These are phyloP conservation scores for Aspergillus pseudonomiae DNA, from an alignment of 2,329 filamentous ascomycete species.

Conservation along the genomic window DNA sequence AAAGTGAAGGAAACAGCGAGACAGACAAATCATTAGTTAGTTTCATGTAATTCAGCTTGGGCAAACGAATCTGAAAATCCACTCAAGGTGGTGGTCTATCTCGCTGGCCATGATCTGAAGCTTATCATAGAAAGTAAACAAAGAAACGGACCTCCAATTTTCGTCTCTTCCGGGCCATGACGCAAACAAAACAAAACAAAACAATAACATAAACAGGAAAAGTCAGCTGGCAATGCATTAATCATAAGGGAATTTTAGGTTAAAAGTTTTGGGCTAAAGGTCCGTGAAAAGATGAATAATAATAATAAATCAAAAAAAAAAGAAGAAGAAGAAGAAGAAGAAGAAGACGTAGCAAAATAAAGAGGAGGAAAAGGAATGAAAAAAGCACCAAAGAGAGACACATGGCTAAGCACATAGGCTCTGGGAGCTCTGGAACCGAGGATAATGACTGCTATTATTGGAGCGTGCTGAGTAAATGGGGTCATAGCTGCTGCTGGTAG, in stretches of 20 bases:
- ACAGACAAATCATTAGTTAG: neutral
- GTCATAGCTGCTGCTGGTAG: conserved; percentile 33
- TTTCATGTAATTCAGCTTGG: conserved; percentile 7
- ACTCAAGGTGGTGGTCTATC: neutral
- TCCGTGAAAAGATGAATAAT: neutral
- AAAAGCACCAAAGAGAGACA: neutral
- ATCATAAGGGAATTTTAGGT: neutral
- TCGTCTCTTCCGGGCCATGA: neutral
- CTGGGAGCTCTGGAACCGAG: conserved; percentile 38
- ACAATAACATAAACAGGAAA: neutral
- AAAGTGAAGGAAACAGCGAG: conserved; percentile 3
- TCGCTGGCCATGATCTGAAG: neutral
- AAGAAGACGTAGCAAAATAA: conserved; percentile 23
- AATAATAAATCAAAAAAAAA: neutral
- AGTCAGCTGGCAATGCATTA: neutral
- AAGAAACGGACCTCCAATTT: neutral
- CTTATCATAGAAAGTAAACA: neutral
- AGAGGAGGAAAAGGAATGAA: conserved; percentile 29
- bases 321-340: conserved; percentile 22
- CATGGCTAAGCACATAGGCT: conserved; percentile 37
- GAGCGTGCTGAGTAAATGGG: conserved; percentile 32
- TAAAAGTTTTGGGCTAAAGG: too few species aligned
- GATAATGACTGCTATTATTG: conserved; percentile 29
- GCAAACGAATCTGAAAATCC: neutral
- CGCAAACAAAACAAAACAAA: neutral